These are phyloP conservation scores for Puccinia brachypodii DNA, from an alignment of 1,284 basidiomycete species.

Conservation along the genomic window DNA sequence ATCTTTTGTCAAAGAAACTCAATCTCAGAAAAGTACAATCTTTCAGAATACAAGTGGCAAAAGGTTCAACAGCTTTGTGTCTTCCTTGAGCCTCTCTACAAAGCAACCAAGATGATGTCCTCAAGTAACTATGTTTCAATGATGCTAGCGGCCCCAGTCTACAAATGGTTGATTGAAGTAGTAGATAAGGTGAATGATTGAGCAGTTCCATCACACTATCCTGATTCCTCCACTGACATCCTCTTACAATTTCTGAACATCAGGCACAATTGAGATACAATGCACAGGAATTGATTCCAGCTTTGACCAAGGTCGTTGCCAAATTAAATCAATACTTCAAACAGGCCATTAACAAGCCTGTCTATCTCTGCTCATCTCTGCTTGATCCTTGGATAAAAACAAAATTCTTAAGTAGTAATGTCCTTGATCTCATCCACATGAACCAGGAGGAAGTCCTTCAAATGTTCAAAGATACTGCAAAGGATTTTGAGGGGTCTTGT, in stretches of 20 bases:
- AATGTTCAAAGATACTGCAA: neutral
- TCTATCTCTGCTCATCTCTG: neutral
- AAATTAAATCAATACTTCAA: conserved; percentile 4
- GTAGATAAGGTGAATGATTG: neutral
- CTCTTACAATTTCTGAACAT: neutral
- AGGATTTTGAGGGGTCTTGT: neutral
- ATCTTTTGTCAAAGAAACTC: neutral
- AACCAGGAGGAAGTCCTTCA: neutral
- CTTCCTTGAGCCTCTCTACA: neutral
- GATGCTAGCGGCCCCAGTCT: neutral
- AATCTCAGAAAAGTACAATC: neutral
- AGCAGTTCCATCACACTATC: neutral
- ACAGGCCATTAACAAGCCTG: neutral
- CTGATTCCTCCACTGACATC: neutral
- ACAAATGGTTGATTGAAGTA: neutral
- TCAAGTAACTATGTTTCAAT: neutral
- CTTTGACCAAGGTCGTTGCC: neutral
- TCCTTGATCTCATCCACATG: neutral
- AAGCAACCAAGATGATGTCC: neutral
- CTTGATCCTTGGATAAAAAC: conserved; percentile 7
- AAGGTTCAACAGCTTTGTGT: neutral
- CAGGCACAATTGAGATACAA: neutral
- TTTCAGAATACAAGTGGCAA: neutral
- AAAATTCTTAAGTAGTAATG: neutral
- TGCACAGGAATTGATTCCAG: conserved; percentile 1